phyloP scores from a whole-genome alignment of 2,329 filamentous ascomycete genomes.

The Emericellopsis atlantica region DNA sequence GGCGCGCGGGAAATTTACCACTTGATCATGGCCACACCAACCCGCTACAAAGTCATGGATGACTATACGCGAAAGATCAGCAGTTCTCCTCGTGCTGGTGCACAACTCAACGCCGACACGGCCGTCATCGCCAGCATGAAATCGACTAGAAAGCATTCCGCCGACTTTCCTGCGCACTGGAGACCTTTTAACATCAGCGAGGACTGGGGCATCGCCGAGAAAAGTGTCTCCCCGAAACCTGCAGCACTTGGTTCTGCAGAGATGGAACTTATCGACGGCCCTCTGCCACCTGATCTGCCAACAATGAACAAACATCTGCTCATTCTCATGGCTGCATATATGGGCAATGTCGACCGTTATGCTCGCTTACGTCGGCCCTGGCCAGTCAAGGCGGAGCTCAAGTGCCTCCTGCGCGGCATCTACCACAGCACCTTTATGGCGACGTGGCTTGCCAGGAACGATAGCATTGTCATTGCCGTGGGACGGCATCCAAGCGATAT shows the following conservation, averaged over 20 bases:
- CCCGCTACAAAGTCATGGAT: conserved; percentile 20
- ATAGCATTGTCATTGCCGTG: neutral
- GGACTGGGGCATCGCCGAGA: neutral
- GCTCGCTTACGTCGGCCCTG: conserved; percentile 16
- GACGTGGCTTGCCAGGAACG: neutral
- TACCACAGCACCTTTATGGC: conserved; percentile 1
- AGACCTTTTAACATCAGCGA: neutral
- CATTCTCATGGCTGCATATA: conserved; percentile 21
- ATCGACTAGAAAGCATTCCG: neutral
- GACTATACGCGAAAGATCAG: conserved; percentile 14
- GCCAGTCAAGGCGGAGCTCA: neutral
- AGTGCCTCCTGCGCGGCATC: conserved; percentile 1
- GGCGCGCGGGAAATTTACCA: conserved; percentile 13
- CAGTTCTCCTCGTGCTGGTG: neutral
- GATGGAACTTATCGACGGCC: neutral
- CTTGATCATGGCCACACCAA: conserved; percentile 12
- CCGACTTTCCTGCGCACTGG: neutral
- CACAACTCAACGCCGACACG: neutral
- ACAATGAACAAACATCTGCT: conserved; percentile 20
- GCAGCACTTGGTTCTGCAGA: neutral
- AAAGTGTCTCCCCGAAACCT: neutral
- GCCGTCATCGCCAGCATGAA: neutral
- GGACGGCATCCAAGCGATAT: neutral
- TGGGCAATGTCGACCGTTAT: conserved; percentile 26
- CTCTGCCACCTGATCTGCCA: neutral